Evolutionary conservation across 176 grass and related monocot species (phyloP).

Genomic region (Bolboschoenus planiculmis): DNA sequence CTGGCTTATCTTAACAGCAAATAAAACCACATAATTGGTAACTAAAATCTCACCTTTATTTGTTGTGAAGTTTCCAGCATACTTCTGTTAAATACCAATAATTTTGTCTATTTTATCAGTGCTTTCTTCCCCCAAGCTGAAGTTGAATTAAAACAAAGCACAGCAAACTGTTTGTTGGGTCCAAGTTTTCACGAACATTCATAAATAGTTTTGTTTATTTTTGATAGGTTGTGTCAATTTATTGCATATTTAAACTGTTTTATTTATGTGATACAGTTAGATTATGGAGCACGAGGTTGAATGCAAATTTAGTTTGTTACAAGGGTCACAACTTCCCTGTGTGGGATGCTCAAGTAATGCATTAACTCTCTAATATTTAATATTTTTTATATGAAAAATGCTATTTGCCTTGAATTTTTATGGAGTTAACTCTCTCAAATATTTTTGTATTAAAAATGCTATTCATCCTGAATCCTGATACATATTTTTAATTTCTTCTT

Average conservation of each 20-base stretch:
- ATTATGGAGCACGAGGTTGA: constrained; percentile 90
- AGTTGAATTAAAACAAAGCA: background rate
- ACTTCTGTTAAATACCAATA: background rate
- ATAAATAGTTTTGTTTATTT: background rate
- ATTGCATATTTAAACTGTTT: constrained; percentile 10
- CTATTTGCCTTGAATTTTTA: background rate
- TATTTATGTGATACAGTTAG: constrained; percentile 54
- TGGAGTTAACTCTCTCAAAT: background rate
- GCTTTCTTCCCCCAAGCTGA: background rate
- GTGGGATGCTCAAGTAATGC: constrained; percentile 91
- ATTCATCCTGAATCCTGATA: background rate
- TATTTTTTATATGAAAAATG: background rate
- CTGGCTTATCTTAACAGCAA: background rate
- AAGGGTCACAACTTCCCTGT: constrained; percentile 98
- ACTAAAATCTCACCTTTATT: background rate
- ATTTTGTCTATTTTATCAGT: background rate
- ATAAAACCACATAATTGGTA: background rate
- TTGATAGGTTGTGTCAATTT: background rate
- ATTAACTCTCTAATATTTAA: background rate
- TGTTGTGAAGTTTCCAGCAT: background rate
- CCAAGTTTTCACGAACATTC: background rate
- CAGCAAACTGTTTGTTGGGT: background rate
- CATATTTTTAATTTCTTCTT: background rate
- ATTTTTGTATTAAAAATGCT: too few species aligned
- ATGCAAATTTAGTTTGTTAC: constrained; percentile 90